These are phyloP conservation scores for Bacidia rubella DNA, from an alignment of 495 filamentous ascomycete genomes.

Conservation along the genomic window DNA sequence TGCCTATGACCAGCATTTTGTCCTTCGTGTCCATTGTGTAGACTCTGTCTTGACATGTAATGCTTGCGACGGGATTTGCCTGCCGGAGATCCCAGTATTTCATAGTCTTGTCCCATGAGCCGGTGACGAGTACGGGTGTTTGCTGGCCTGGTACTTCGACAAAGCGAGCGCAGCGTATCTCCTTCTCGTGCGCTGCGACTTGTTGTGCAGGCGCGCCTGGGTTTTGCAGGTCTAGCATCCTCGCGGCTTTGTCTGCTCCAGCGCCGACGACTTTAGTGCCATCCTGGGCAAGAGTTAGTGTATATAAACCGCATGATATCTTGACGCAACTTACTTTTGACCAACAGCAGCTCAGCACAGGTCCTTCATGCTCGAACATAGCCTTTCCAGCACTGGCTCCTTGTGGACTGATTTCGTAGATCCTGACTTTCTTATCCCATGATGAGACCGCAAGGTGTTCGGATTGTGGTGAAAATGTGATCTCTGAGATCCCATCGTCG, in stretches of 20 bases:
- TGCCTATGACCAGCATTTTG: slow-evolving; percentile 66
- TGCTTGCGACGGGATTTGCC: slow-evolving; percentile 43
- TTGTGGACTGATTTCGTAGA: slow-evolving; percentile 69
- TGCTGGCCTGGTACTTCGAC: slow-evolving; percentile 43
- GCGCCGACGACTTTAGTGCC: slow-evolving; percentile 66
- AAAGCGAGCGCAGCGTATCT: slow-evolving; percentile 68
- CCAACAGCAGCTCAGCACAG: slow-evolving; percentile 69
- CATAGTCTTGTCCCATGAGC: slow-evolving; percentile 90
- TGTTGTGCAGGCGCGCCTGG: slow-evolving; percentile 40
- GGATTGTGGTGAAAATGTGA: slow-evolving; percentile 63
- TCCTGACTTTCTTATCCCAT: slow-evolving; percentile 89
- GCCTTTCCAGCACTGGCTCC: slow-evolving; percentile 66
- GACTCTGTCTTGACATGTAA: slow-evolving; percentile 65
- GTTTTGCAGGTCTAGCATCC: slow-evolving; percentile 59
- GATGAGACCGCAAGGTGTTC: slow-evolving; percentile 75
- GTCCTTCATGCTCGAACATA: slow-evolving; percentile 60
- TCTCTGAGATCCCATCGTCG: slow-evolving; percentile 72
- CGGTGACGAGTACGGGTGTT: slow-evolving; percentile 63
- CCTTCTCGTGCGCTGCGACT: slow-evolving; percentile 66
- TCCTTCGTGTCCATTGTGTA: slow-evolving; percentile 78
- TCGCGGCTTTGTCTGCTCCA: slow-evolving; percentile 72
- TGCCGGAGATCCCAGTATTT: slow-evolving; percentile 89
- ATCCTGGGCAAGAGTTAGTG: slow-evolving; percentile 31
- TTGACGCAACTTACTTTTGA: slow-evolving; percentile 50
- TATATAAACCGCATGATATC: slow-evolving; percentile 1